phyloP scores from a whole-genome alignment of 2,329 filamentous ascomycete genomes.

The Colletotrichum gigasporum region DNA sequence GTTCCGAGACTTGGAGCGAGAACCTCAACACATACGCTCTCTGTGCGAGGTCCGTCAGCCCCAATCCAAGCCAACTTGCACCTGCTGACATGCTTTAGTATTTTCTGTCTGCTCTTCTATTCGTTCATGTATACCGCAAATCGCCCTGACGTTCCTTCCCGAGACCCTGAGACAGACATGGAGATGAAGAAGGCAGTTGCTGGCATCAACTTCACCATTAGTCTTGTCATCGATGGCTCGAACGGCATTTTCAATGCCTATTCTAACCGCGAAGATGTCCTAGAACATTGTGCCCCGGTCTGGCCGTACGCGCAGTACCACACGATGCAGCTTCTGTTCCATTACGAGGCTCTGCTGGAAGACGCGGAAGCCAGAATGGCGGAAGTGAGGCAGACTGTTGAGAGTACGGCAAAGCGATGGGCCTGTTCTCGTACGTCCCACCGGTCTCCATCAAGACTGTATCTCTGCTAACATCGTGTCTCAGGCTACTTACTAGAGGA shows the following conservation, averaged over 20 bases:
- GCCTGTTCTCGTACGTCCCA: conserved; percentile 41
- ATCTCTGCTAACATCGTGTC: background rate
- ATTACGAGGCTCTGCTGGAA: conserved; percentile 44
- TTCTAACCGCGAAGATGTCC: conserved; percentile 40
- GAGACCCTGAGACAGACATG: conserved; percentile 35
- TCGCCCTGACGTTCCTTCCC: conserved; percentile 33
- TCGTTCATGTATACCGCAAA: conserved; percentile 40
- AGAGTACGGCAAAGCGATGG: conserved; percentile 47
- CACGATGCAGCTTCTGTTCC: conserved; percentile 43
- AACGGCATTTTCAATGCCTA: conserved; percentile 45
- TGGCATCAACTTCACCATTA: conserved; percentile 47
- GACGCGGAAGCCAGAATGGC: conserved; percentile 44
- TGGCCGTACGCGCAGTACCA: conserved; percentile 47
- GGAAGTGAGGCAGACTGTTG: conserved; percentile 44
- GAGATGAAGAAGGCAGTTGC: conserved; percentile 45
- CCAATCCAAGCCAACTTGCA: background rate
- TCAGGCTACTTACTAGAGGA: conserved; percentile 18
- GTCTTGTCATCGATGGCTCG: conserved; percentile 47
- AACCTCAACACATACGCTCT: conserved; percentile 47
- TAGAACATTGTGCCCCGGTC: conserved; percentile 44
- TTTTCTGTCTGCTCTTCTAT: conserved; percentile 46
- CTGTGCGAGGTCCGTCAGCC: conserved; percentile 41
- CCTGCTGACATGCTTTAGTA: conserved; percentile 30
- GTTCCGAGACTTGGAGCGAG: conserved; percentile 44
- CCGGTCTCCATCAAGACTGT: background rate